Evolutionary conservation across 2,329 filamentous ascomycete genomes (phyloP), one percentile per base, ranked within the genome.

Genomic region (Ophiostoma himal-ulmi): DNA sequence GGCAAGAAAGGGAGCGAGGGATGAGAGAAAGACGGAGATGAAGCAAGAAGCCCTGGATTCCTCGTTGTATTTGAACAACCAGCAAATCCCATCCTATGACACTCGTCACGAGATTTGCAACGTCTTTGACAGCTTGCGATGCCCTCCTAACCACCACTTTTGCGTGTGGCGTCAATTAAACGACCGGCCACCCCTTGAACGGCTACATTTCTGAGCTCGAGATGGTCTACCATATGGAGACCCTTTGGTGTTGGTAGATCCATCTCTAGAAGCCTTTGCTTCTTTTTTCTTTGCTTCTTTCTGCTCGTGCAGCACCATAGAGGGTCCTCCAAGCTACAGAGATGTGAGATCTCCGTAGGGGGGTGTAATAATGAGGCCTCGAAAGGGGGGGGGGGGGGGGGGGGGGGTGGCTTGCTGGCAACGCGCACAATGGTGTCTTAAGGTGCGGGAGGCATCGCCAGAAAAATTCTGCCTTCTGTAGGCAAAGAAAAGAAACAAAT

Each of bases 141-240:
- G 22, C 39, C 36, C 22, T 44, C 22, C 22, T 34, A 48, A 67
- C n/a, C 65, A 67, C 48, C 48, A 5, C 14, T 68, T 36, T 54
- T 68, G 30, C 10, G 48, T n/a, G 67, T 39, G 44, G 44, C 54
- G 68, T 67, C 54, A 67, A 66, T 60, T 67, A 36, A 66, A 70
- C 67, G n/a, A 41, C 65, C 70, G 44, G 70, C 70, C 70, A 71
- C 70, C 68, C 70, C 68, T 71, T 71, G 30, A 69, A 71, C 70
- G 70, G 68, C 70, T 67, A 54, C 70, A 71, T 71, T 67, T 71
- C 68, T 71, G 68, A 67, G 68, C 14, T 62, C 57, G 22, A 17
- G 57, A 62, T 62, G 26, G 22, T 34, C 11, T 34, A 13, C 57
- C 14, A 13, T 57, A 57, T 57, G 52, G 34, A 39, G 34, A 62